phyloP scores from a whole-genome alignment of 23 red algal genomes.

The Gracilaria gracilis region DNA sequence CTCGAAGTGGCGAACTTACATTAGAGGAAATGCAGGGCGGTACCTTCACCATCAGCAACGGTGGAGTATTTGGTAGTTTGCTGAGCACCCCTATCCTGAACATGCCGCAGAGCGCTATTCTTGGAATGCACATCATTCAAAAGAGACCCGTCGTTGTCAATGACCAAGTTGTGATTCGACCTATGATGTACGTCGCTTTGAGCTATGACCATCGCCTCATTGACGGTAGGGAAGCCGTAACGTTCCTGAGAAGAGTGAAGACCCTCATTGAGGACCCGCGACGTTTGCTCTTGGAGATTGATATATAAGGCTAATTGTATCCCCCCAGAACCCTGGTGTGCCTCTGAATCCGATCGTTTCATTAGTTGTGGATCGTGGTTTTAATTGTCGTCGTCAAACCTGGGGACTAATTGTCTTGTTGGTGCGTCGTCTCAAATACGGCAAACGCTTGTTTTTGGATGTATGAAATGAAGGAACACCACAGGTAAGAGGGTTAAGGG shows the following conservation, averaged over 20 bases:
- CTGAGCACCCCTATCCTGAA: constrained; percentile 97
- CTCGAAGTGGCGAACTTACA: constrained; percentile 79
- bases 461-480: constrained; percentile 4
- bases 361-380: neutral
- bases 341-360: neutral
- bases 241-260: constrained; percentile 96
- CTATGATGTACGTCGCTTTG: constrained; percentile 99
- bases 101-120: constrained; percentile 99
- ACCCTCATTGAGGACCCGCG: constrained; percentile 97
- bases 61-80: constrained; percentile 96
- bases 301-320: constrained; percentile 59
- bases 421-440: neutral
- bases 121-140: constrained; percentile 99
- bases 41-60: constrained; percentile 99
- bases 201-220: constrained; percentile 99
- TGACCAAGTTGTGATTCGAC: constrained; percentile 94
- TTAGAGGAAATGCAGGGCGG: constrained; percentile 99
- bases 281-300: constrained; percentile 88
- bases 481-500: too few relatives aligned
- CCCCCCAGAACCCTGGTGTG: too few relatives aligned
- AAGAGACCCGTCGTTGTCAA: constrained; percentile 92
- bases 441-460: neutral
- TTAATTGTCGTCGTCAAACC: neutral
- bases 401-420: neutral
- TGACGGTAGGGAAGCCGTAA: constrained; percentile 99